phyloP scores from a whole-genome alignment of 805 yeast genomes.

The Isabelozyma pseudorhagii region DNA sequence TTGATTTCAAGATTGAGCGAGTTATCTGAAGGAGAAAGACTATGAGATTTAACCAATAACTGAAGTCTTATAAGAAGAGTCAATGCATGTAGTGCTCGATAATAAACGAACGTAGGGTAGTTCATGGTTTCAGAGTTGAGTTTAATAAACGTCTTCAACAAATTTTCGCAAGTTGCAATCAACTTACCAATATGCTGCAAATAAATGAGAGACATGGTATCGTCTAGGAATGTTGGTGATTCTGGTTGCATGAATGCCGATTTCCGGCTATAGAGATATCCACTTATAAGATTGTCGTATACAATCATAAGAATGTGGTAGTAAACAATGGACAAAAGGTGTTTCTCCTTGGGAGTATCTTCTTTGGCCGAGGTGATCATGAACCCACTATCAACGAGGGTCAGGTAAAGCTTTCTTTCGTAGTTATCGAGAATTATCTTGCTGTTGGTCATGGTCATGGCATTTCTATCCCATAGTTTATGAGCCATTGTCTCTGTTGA shows the following conservation, averaged over 20 bases:
- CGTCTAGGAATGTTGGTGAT: slow-evolving; percentile 2
- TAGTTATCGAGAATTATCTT: slow-evolving; percentile 31
- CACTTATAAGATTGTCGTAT: slow-evolving; percentile 51
- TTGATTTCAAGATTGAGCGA: slow-evolving; percentile 10
- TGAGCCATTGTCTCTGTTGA: neutral
- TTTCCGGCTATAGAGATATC: slow-evolving; percentile 14
- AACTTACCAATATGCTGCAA: slow-evolving; percentile 38
- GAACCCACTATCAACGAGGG: slow-evolving; percentile 40
- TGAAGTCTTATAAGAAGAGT: slow-evolving; percentile 46
- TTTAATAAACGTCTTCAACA: slow-evolving; percentile 43
- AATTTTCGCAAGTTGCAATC: slow-evolving; percentile 44
- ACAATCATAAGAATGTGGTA: slow-evolving; percentile 49
- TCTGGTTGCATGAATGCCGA: slow-evolving; percentile 1
- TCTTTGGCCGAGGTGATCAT: slow-evolving; percentile 17
- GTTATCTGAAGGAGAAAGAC: slow-evolving; percentile 9
- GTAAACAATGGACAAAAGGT: slow-evolving; percentile 42
- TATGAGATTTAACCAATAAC: slow-evolving; percentile 41
- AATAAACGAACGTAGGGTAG: slow-evolving; percentile 51
- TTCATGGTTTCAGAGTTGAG: slow-evolving; percentile 32
- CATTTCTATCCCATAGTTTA: slow-evolving; percentile 4
- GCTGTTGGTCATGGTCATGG: slow-evolving; percentile 10
- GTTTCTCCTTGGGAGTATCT: slow-evolving; percentile 29
- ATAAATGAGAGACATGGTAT: slow-evolving; percentile 25
- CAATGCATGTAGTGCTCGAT: slow-evolving; percentile 52
- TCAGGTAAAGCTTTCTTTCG: slow-evolving; percentile 37